Percentiles rank a stretch among this genome's conserved stretches.
Conservation (phyloP, 306 rosid species). For the Purshia tridentata region DNA sequence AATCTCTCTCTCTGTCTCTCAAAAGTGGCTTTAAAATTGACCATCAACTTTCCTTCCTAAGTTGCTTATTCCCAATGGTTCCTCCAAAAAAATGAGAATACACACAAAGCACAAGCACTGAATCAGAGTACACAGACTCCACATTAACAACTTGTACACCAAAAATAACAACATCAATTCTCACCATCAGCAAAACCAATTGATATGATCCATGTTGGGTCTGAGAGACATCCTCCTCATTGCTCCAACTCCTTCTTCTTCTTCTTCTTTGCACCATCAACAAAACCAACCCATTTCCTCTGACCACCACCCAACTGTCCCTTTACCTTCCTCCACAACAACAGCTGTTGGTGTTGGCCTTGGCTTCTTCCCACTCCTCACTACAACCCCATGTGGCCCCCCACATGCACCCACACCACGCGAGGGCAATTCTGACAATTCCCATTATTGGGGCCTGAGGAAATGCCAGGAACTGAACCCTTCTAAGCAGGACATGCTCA, state of each 20-base stretch:
- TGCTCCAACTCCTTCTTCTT: conserved; percentile 53
- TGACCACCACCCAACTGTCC: conserved; percentile 46
- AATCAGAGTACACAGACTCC: no score
- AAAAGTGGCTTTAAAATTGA: no score
- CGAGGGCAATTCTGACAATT: conserved; percentile 17
- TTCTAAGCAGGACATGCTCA: conserved; percentile 27
- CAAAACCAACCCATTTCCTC: conserved; percentile 54
- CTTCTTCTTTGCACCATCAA: conserved; percentile 46
- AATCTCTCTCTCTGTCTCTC: no score
- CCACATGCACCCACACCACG: conserved; percentile 24
- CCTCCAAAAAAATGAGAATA: not conserved
- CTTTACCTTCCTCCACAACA: conserved; percentile 44
- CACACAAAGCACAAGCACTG: not conserved
- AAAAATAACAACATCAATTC: not conserved
- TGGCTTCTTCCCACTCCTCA: conserved; percentile 72
- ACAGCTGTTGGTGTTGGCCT: conserved; percentile 69
- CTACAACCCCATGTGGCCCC: conserved; percentile 57
- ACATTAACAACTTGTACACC: not conserved
- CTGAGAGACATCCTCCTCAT: conserved; percentile 71
- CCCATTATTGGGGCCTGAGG: conserved; percentile 46
- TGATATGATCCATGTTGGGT: conserved; percentile 55
- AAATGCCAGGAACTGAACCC: conserved; percentile 44
- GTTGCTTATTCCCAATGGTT: no score
- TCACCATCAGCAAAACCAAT: not conserved
- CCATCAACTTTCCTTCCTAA: no score